Evolutionary conservation across 2,329 filamentous ascomycete genomes (phyloP).

Genomic region (Neopestalotiopsis sp.): DNA sequence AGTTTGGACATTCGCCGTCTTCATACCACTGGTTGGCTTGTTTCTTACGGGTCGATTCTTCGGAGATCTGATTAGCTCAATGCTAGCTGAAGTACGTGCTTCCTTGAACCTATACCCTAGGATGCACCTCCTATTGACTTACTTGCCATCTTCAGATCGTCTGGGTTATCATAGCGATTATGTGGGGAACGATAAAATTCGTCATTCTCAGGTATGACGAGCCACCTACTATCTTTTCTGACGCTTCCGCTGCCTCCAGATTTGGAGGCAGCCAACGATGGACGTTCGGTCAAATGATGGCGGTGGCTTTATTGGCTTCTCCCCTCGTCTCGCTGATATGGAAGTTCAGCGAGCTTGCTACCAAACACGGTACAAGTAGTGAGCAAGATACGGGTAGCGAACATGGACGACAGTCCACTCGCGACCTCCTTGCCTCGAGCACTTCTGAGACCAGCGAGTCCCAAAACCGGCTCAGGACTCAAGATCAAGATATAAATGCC

Average conservation of each 20-base stretch:
- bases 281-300: neutral
- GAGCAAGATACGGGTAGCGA: neutral
- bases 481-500: neutral
- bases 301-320: neutral
- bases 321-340: neutral
- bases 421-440: too few species aligned
- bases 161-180: neutral
- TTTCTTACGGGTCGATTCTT: neutral
- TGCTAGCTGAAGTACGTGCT: neutral
- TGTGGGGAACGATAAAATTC: neutral
- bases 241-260: too few species aligned
- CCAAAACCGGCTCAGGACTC: neutral
- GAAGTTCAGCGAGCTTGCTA: constrained; percentile 1
- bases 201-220: neutral
- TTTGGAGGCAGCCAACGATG: neutral
- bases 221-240: neutral
- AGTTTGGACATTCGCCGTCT: neutral
- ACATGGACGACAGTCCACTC: too few species aligned
- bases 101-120: neutral
- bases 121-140: neutral
- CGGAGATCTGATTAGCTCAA: neutral
- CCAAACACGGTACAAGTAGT: neutral
- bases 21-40: neutral
- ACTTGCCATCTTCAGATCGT: neutral
- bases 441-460: neutral